Evolutionary conservation across 31 red algal species (phyloP), one percentile per base, ranked within the genome.

Genomic region (Bonnemaisonia californica): DNA sequence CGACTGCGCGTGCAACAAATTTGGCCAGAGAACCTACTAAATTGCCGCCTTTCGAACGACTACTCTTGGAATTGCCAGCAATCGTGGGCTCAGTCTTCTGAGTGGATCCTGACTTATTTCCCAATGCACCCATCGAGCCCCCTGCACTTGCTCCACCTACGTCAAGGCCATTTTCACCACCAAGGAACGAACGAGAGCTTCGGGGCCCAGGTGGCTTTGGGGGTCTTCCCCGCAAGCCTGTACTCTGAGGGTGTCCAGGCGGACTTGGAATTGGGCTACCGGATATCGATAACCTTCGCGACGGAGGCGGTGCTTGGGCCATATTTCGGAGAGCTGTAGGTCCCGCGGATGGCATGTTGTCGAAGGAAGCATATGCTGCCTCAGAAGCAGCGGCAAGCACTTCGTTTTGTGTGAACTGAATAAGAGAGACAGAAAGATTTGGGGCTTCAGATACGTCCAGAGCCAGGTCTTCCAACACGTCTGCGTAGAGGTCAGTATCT

Each of bases 391-490:
- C 88, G 2, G 78, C 69, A 21, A 77, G 64, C 30, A 91, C 88
- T 62, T 78, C 88, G 35, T 91, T 80, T 24, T 83, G 70, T 2
- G 81, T 76, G 36, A 86, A 86, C 37, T 86, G 81, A 38, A 91
- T 61, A 13, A 89, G 40, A 23, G 93, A 74, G 18, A 55, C 42
- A 2, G 77, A 77, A 0, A 96, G 54, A 69, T 88, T 75, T 34
- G 79, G 75, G 2, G 93, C 83, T 63, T 96, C 88, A 21, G 84
- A 76, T n/a, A 96, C 71, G 32, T 96, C 93, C 18, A 86, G 60
- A 3, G 82, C 60, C 18, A 96, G 54, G 65, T 96, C 88, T 38
- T 96, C 93, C 30, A 92, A 37, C 30, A 85, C 93, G 71, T 96
- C 93, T 0, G 93, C 88, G 56, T 96, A 92, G 1, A 96, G 76